Base-by-base conservation (phyloP, 2,329 filamentous ascomycete species). In the Amauroascus verrucosus region DNA sequence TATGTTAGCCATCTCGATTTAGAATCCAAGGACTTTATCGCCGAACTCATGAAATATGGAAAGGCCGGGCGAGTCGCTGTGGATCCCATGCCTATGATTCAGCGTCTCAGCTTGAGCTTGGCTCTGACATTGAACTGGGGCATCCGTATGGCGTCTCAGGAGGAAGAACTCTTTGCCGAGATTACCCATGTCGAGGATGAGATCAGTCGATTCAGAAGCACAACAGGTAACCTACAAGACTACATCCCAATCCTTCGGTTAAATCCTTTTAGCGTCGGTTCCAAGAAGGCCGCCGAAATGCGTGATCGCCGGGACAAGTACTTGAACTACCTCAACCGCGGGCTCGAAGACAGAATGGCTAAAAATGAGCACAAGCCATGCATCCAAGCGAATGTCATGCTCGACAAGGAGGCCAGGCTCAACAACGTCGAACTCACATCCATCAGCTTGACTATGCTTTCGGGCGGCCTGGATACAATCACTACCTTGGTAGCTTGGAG, bases 11-110 rank as follows among this genome's bases (percentile, higher is more conserved):
- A 83, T 59, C 69, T 85, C 1, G 80, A 85, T 48, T 63, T 81
- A 6, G 82, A 85, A 65, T 80, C 79, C 1, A 77, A 77, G 18
- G 77, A 80, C 50, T 85, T 85, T 51, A 70, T 85, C 47, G 74
- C 75, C 43, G 83, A 85, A 55, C 74, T 82, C 0, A 71, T 79
- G 54, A 72, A 74, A 18, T 78, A 82, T 56, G 82, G 82, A 2
- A 68, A 76, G 6, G 73, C 70, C 1, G 82, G 82, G 0, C 66
- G 67, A 0, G 68, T 68, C 1, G 72, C 78, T 0, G 75, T 84
- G 0, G 79, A 85, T 53, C 81, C 82, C 0, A 81, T 84, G 79
- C 79, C 81, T 0, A 81, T 83, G 77, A 83, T 85, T 44, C 82
- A 84, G 60, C 77, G 82, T 0, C 72, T 85, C 0, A 78, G 75